Evolutionary conservation across 768 basidiomycete species (phyloP), one percentile per base, ranked within the genome.

Genomic region (Coprinopsis marcescibilis): DNA sequence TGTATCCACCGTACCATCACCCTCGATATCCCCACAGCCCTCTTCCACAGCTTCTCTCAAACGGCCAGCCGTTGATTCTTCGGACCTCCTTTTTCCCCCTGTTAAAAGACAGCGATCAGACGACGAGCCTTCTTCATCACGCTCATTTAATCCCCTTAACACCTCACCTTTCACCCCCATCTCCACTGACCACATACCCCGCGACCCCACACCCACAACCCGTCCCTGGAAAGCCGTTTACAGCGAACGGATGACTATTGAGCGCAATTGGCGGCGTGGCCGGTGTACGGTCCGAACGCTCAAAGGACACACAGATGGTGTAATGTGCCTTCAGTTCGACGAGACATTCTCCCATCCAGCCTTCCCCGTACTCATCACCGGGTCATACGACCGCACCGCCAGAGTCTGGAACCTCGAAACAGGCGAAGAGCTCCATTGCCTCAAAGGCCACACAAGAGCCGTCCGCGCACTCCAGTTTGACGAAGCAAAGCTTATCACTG

Each of bases 181-280:
- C 36, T 30, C 56, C 60, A 35, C 59, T 52, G 41, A 43, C 55
- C 21, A 68, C 70, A 30, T 61, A 65, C 21, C 59, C 62, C 39
- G 52, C 63, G 45, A 56, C 61, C 52, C 58, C 63, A 46, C 53
- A 20, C 68, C 71, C 13, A 56, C 77, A 50, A 94, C 90, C 13
- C 81, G 93, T 35, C 96, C 95, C 0, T 99, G 96, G 96, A 99
- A 99, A 63, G 84, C 89, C 53, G 95, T 99, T 15, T 99, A 98
- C 65, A 90, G 88, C 60, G 96, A 99, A 63, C 85, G 96, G n/a
- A 81, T 98, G 64, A 83, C 85, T 15, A 80, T 99, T 35, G 96
- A 97, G 66, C 81, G 93, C 39, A 99, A 99, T 64, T 99, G 96
- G 96, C 80, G 95, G 15, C 83, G 90, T 36, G 95, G 95, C 8